Base-by-base conservation (phyloP, 2,329 filamentous ascomycete species). In the Uncinocarpus reesii region DNA sequence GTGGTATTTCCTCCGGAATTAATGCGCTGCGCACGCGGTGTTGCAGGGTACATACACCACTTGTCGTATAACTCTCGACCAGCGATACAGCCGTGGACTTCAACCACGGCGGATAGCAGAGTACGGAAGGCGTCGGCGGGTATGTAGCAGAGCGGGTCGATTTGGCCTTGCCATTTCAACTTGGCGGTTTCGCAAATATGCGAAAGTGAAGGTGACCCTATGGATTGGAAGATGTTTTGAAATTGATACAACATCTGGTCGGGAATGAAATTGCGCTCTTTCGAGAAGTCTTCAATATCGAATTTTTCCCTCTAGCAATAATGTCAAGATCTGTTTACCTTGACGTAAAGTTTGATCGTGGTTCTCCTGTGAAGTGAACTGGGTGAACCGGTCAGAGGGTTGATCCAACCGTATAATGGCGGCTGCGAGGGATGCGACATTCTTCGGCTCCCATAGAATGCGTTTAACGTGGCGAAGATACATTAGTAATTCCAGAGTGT, bases 51-150 rank as follows among this genome's bases (percentile, higher is more conserved):
- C 28, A 65, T 53, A 45, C 70, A 74, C 69, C 75, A 79, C 29
- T 60, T 61, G 7, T 71, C 59, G 48, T 75, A 73, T 28, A 79
- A 54, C 3, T 56, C 61, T 49, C 65, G 70, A 50, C 74, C 80
- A 28, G 65, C 65, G 7, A 53, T 48, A 49, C 69, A 73, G 47
- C 73, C 74, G 40, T 72, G 68, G 0, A 65, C 64, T 23, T 72
- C 68, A 2, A 76, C 71, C 7, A 80, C 65, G n/a, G 73, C 76
- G 36, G 71, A 65, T 5, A 84, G 71, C 5, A 79, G 52, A 15
- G 58, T 56, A 52, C 78, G 73, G 65, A 80, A 79, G 4, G 71
- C 61, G 2, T 60, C 57, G 0, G 66, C 56, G 10, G 65, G 59
- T 23, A 70, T 57, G 47, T 58, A 56, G 15, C 57, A 56, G 26